Conservation (phyloP, 2,329 filamentous ascomycete genomes). For the Colletotrichum simmondsii region DNA sequence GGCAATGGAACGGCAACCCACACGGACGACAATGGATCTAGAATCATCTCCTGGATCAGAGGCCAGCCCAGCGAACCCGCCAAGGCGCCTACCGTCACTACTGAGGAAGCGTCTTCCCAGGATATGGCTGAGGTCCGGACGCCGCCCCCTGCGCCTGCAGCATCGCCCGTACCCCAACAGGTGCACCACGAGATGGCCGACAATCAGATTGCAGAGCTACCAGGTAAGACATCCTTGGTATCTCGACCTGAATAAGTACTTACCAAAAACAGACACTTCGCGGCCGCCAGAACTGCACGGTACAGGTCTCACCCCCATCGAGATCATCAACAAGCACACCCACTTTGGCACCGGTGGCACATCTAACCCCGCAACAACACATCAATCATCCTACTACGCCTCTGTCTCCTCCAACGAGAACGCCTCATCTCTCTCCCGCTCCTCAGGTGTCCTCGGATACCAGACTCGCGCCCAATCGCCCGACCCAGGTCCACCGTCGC, state of each 20-base stretch:
- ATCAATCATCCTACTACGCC: constrained; percentile 42
- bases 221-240: constrained; percentile 48
- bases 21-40: constrained; percentile 58
- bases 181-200: constrained; percentile 52
- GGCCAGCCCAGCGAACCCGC: constrained; percentile 50
- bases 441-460: constrained; percentile 26
- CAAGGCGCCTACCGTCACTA: constrained; percentile 58
- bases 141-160: constrained; percentile 26
- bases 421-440: constrained; percentile 32
- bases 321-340: constrained; percentile 51
- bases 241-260: too few species aligned
- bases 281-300: constrained; percentile 57
- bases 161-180: constrained; percentile 25
- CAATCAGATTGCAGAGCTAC: constrained; percentile 58
- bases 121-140: constrained; percentile 50
- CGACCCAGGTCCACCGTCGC: constrained; percentile 12
- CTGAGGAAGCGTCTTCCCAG: constrained; percentile 52
- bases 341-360: constrained; percentile 39
- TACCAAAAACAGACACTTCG: constrained; percentile 51
- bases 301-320: constrained; percentile 50
- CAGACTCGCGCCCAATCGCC: constrained; percentile 30
- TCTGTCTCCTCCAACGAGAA: constrained; percentile 36
- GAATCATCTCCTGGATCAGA: constrained; percentile 64
- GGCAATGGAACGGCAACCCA: constrained; percentile 49
- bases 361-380: constrained; percentile 40